phyloP scores from a whole-genome alignment of 2,329 filamentous ascomycete genomes.

The Claviceps arundinis region DNA sequence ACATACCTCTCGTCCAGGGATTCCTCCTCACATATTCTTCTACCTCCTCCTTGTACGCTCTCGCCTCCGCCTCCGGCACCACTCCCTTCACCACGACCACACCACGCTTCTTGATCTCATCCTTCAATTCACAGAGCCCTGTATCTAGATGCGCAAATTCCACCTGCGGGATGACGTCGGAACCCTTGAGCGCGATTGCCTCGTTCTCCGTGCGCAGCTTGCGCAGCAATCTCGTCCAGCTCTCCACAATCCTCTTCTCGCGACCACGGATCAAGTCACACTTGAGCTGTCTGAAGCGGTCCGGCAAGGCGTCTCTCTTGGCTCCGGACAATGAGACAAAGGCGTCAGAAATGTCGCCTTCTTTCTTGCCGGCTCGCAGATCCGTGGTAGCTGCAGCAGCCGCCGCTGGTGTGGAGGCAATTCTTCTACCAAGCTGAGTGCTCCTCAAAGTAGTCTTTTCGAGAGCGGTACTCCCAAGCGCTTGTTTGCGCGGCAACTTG shows the following conservation, averaged over 20 bases:
- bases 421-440: neutral
- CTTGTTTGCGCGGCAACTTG: conserved; percentile 4
- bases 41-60: conserved; percentile 50
- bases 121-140: conserved; percentile 21
- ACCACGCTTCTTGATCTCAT: conserved; percentile 47
- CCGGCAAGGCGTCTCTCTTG: conserved; percentile 32
- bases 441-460: no score
- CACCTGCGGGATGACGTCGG: conserved; percentile 38
- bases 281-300: conserved; percentile 44
- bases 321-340: conserved; percentile 45
- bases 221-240: conserved; percentile 35
- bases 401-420: conserved; percentile 1
- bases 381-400: conserved; percentile 1
- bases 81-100: conserved; percentile 53
- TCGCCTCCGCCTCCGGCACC: conserved; percentile 47
- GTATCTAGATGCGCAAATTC: conserved; percentile 31
- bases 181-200: conserved; percentile 28
- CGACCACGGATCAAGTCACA: conserved; percentile 34
- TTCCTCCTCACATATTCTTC: conserved; percentile 54
- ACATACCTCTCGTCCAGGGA: conserved; percentile 38
- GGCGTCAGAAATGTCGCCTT: conserved; percentile 49
- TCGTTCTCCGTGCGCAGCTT: conserved; percentile 34
- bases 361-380: conserved; percentile 27
- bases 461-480: neutral
- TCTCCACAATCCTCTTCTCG: conserved; percentile 31